Evolutionary conservation across 495 filamentous ascomycete genomes (phyloP), one percentile per base, ranked within the genome.

Genomic region (Penicillium subrubescens): DNA sequence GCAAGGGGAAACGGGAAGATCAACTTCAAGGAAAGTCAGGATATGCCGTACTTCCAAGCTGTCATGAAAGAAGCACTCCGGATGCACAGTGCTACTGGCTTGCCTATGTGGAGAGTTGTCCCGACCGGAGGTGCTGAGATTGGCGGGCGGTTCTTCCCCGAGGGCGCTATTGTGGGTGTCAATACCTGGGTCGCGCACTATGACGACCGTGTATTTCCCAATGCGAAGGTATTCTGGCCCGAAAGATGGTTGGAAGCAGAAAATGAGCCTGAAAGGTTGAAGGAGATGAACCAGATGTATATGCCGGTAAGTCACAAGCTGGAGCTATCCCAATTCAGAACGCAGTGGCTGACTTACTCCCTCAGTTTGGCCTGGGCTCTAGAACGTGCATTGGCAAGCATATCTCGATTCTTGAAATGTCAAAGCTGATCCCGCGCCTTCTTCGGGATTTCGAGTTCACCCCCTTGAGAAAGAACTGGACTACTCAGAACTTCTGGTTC

Each of bases 141-240:
- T 10, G 63, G 61, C 31, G 79, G 76, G 0, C 65, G 62, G 8
- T 77, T 71, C 59, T 80, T 85, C 50, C 74, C 76, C 0, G 78
- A 55, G 25, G 79, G 79, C 54, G 80, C 79, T 0, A 73, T 81
- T 0, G 82, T 90, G 0, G 87, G 87, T 0, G 78, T 83, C 19
- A 84, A 84, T 61, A 56, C 79, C 1, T 89, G 82, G 82, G 83
- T 86, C 5, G 77, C 74, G 0, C 82, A 87, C 65, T 73, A 74
- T 29, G 79, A 88, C 70, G 65, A 75, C 35, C 44, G 67, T 0
- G 62, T 87, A 0, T 89, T 82, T 55, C 83, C 67, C 1, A 72
- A 80, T 56, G 69, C 77, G 5, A 67, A 59, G 46, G 37, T n/a
- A 0, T 81, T 78, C 52, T 53, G 63, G 4, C 79, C 79, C 0